Evolutionary conservation across 305 asterid genomes (phyloP).

Genomic region (Caryopteris hybrid): DNA sequence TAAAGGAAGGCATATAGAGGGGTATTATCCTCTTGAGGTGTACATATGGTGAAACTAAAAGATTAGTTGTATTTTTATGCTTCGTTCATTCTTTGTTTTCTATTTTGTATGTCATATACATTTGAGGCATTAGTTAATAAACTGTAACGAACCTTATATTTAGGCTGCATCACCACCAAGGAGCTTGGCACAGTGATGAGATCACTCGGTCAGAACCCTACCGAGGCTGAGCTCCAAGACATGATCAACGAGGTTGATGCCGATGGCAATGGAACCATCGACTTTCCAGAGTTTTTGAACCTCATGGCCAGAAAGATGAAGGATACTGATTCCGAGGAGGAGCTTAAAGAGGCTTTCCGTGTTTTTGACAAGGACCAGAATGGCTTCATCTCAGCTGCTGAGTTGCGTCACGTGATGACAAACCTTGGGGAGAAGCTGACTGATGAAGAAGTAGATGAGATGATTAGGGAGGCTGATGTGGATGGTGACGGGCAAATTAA

Average conservation of each 20-base stretch:
- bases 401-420: conserved; percentile 52
- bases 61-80: too few relatives aligned
- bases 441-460: conserved; percentile 51
- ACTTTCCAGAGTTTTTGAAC: conserved; percentile 47
- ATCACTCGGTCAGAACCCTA: conserved; percentile 50
- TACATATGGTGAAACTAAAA: too few relatives aligned
- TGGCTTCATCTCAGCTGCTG: too few relatives aligned
- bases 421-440: conserved; percentile 56
- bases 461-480: conserved; percentile 52
- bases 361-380: too few relatives aligned
- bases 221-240: conserved; percentile 45
- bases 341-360: too few relatives aligned
- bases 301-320: too few relatives aligned
- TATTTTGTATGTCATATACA: background rate
- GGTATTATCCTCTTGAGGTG: background rate
- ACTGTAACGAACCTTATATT: background rate
- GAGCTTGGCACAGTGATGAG: conserved; percentile 56
- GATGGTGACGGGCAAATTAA: conserved; percentile 56
- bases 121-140: background rate
- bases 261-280: conserved; percentile 52
- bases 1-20: background rate
- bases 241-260: conserved; percentile 53
- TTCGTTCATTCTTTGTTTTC: background rate
- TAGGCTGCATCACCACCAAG: conserved; percentile 55
- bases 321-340: too few relatives aligned